Base-by-base conservation (phyloP, 768 basidiomycete species). In the Suillus variegatus region DNA sequence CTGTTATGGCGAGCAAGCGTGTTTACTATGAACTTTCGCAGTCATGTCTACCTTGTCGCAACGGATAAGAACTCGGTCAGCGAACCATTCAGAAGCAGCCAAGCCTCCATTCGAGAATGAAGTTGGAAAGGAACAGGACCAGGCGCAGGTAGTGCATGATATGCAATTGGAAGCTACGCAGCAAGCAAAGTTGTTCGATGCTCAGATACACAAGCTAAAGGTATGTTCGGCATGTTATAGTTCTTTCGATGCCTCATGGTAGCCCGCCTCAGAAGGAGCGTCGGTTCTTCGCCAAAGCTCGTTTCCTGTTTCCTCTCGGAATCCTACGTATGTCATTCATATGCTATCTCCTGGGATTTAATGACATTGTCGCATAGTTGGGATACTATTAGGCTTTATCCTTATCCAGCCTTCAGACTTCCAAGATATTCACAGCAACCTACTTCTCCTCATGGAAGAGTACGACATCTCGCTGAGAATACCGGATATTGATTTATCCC, bases 241-340 rank as follows among this genome's bases (percentile, higher is more conserved):
- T n/a, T 41, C 28, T 25, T 64, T 28, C 16, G 35, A 36, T 46
- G 12, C 13, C 18, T 36, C 12, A 57, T 62, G 55, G 6, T 32
- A 18, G 4, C 18, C 18, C 18, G 25, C 28, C 20, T 41, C 58
- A 74, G 76, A 55, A 46, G 28, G 58, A 67, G 25, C 67, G 62
- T 4, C 68, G 22, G 32, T 66, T 76, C 46, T 72, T 73, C 58
- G 67, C 66, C 47, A 74, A 78, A 64, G 70, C 72, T 25, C 81
- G 86, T 60, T 87, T 91, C 65, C 76, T 92, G n/a, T 93, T 94
- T 72, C 84, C 89, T 6, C 71, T 92, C 4, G 93, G 92, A 38
- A 79, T 94, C n/a, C 61, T 86, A 46, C 68, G 82, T 91, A 65
- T 67, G 88, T 85, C 62, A 47, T 56, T 36, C 6, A 36, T 38